Evolutionary conservation across 1,139 yeast species (phyloP).

Genomic region (Saccharomycopsis phalli): DNA sequence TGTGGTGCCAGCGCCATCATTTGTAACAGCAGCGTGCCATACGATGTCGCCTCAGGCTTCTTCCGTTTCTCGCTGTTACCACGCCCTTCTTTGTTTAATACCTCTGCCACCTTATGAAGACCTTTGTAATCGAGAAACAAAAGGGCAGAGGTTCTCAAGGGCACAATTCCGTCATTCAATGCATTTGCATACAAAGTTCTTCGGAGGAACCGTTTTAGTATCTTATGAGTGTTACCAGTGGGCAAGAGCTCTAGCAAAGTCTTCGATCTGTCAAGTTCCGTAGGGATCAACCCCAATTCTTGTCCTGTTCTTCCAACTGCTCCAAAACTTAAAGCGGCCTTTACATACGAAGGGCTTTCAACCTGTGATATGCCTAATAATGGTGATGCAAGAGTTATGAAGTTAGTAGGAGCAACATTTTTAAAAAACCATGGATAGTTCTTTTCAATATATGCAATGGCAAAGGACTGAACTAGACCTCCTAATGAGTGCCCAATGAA

Average conservation of each 20-base stretch:
- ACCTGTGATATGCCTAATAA: conserved; percentile 54
- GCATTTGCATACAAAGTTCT: conserved; percentile 52
- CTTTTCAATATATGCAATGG: conserved; percentile 43
- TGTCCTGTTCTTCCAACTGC: conserved; percentile 57
- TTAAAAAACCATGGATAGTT: conserved; percentile 48
- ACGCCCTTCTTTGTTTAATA: not conserved
- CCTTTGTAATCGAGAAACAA: conserved; percentile 53
- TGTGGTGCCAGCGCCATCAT: too few species aligned
- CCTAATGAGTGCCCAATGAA: conserved; percentile 63
- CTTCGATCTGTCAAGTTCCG: conserved; percentile 27
- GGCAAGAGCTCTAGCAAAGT: conserved; percentile 74
- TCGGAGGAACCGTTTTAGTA: conserved; percentile 39
- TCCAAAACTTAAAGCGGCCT: conserved; percentile 53
- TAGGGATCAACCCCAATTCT: conserved; percentile 42
- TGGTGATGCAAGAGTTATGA: conserved; percentile 53
- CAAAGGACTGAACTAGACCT: conserved; percentile 57
- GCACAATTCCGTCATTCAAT: conserved; percentile 54
- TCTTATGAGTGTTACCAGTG: conserved; percentile 61
- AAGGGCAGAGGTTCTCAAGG: conserved; percentile 48
- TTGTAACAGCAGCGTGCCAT: too few species aligned
- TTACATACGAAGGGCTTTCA: conserved; percentile 39
- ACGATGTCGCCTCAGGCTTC: not conserved
- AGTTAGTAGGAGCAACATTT: conserved; percentile 43
- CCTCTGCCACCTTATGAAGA: conserved; percentile 23
- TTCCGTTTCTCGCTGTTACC: not conserved